phyloP scores from a whole-genome alignment of 1,284 basidiomycete genomes.

The Ustilago esculenta region DNA sequence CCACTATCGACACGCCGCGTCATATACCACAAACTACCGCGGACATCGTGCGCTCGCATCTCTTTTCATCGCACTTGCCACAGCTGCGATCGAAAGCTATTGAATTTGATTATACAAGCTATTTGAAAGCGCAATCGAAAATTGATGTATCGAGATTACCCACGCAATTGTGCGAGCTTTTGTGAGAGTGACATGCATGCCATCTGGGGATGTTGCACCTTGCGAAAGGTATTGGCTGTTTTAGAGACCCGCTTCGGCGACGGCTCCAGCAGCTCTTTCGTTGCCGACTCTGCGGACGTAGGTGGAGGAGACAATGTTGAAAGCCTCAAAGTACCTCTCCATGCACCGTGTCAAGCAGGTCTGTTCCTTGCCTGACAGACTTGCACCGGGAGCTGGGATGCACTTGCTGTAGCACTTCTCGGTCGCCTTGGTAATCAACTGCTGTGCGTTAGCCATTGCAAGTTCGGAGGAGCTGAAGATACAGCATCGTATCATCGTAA shows the following conservation, averaged over 20 bases:
- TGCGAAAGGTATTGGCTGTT: too few relatives aligned
- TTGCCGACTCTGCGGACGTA: constrained; percentile 56
- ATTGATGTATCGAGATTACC: too few relatives aligned
- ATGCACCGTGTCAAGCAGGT: constrained; percentile 63
- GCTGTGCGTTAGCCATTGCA: constrained; percentile 63
- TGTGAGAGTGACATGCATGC: constrained; percentile 1
- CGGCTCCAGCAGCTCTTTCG: constrained; percentile 49
- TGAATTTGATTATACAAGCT: too few relatives aligned
- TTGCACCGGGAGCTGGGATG: constrained; percentile 52
- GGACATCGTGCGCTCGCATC: too few relatives aligned
- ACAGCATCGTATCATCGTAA: too few relatives aligned
- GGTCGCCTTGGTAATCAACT: constrained; percentile 64
- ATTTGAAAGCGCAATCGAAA: too few relatives aligned
- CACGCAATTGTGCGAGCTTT: too few relatives aligned
- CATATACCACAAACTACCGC: too few relatives aligned
- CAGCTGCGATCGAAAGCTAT: too few relatives aligned
- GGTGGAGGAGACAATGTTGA: constrained; percentile 60
- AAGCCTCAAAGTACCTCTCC: constrained; percentile 65
- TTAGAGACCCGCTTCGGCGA: constrained; percentile 44
- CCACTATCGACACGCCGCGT: too few relatives aligned
- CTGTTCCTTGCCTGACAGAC: constrained; percentile 61
- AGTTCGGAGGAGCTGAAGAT: constrained; percentile 48
- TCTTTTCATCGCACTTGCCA: too few relatives aligned
- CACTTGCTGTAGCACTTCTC: constrained; percentile 66
- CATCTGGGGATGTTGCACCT: not conserved